These are phyloP conservation scores for Wilcoxina mikolae DNA, from an alignment of 495 filamentous ascomycete genomes.

Conservation along the genomic window DNA sequence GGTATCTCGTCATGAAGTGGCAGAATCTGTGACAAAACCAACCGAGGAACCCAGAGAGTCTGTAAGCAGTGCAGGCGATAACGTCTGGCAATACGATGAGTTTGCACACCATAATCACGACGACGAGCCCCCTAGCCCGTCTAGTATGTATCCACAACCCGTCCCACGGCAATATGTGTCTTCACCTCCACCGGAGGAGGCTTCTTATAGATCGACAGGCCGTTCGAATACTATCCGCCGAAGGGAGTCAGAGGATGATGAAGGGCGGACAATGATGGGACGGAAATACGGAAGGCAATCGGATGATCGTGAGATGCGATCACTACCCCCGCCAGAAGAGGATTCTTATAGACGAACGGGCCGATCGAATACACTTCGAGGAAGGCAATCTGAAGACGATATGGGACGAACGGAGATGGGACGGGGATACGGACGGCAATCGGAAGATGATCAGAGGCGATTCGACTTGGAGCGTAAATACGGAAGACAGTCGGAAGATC, in stretches of 20 bases:
- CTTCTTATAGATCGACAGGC: not conserved
- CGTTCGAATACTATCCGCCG: slow-evolving; percentile 8
- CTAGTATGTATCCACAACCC: slow-evolving; percentile 7
- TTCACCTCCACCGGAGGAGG: not conserved
- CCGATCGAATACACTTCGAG: too few relatives aligned
- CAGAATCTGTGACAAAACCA: not conserved
- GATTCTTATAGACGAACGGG: too few relatives aligned
- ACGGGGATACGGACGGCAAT: too few relatives aligned
- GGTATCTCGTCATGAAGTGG: slow-evolving; percentile 15
- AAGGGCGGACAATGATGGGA: too few relatives aligned
- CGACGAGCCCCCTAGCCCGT: slow-evolving; percentile 8
- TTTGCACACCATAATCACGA: slow-evolving; percentile 17
- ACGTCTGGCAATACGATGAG: slow-evolving; percentile 28
- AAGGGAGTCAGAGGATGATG: slow-evolving; percentile 12
- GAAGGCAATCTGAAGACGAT: too few relatives aligned
- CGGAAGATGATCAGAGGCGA: too few relatives aligned
- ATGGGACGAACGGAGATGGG: too few relatives aligned
- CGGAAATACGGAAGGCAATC: too few relatives aligned
- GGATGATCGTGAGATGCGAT: too few relatives aligned
- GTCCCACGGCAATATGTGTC: not conserved
- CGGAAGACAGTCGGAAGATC: not conserved
- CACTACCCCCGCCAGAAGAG: too few relatives aligned
- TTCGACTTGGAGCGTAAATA: too few relatives aligned
- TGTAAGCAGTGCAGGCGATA: slow-evolving; percentile 24
- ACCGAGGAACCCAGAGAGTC: slow-evolving; percentile 9